phyloP scores from a whole-genome alignment of 768 basidiomycete species.

The Crassisporium funariophilum region DNA sequence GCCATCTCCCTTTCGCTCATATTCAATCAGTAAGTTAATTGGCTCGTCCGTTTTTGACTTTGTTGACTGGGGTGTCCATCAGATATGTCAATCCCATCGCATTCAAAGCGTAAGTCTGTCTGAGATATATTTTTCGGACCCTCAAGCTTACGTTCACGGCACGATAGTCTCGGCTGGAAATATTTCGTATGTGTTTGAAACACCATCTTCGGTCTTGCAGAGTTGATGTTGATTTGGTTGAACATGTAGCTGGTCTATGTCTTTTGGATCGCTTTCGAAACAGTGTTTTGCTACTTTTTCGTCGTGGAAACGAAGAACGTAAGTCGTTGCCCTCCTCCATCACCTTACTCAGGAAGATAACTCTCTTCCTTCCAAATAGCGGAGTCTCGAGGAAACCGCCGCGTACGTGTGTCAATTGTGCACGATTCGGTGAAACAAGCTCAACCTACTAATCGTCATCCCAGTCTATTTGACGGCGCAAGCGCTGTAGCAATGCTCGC shows the following conservation, averaged over 20 bases:
- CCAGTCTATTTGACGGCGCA: conserved; percentile 58
- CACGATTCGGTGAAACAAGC: background rate
- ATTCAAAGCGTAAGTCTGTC: too few species aligned
- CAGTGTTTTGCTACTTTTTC: conserved; percentile 53
- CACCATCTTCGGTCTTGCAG: too few species aligned
- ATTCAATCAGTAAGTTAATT: conserved; percentile 58
- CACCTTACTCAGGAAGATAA: background rate
- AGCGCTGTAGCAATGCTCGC: conserved; percentile 40
- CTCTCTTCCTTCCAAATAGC: conserved; percentile 25
- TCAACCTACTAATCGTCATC: conserved; percentile 3
- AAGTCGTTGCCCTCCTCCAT: conserved; percentile 9
- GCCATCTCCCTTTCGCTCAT: conserved; percentile 62
- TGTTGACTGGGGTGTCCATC: background rate
- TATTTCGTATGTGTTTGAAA: conserved; percentile 53
- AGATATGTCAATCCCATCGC: conserved; percentile 53
- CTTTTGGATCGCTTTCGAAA: conserved; percentile 57
- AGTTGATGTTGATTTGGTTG: too few species aligned
- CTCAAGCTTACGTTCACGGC: too few species aligned
- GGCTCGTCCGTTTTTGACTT: background rate
- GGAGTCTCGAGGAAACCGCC: conserved; percentile 65
- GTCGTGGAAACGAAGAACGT: conserved; percentile 55
- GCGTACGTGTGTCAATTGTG: conserved; percentile 29
- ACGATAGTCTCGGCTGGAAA: conserved; percentile 67
- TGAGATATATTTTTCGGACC: too few species aligned
- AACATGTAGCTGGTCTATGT: conserved; percentile 46